phyloP scores from a whole-genome alignment of 1,284 basidiomycete species.

The Mycena citricolor region DNA sequence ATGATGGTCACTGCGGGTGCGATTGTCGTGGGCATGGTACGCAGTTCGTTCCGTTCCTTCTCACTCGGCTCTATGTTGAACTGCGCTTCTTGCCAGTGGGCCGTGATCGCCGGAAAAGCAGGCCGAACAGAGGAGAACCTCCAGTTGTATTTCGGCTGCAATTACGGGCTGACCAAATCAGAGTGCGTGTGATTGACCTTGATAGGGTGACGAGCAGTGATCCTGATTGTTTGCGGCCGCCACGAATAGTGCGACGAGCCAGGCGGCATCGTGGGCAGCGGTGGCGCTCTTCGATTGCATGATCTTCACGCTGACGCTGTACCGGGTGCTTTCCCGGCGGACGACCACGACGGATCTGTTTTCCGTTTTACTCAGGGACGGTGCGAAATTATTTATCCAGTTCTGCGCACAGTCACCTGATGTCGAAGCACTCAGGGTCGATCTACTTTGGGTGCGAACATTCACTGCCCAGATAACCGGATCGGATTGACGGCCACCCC shows the following conservation, averaged over 20 bases:
- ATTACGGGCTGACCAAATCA: background rate
- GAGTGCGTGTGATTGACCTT: constrained; percentile 2
- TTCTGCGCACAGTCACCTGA: too few species aligned
- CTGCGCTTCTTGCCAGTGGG: constrained; percentile 5
- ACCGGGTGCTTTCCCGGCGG: background rate
- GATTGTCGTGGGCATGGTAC: constrained; percentile 6
- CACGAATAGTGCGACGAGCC: constrained; percentile 9
- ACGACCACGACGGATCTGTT: background rate
- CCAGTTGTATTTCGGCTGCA: constrained; percentile 4
- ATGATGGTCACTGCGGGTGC: background rate
- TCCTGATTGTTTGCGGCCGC: background rate
- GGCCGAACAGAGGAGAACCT: background rate
- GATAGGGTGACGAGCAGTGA: too few species aligned
- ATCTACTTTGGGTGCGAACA: constrained; percentile 19
- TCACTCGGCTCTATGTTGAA: too few species aligned
- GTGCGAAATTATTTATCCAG: too few species aligned
- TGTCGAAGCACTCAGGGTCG: constrained; percentile 11
- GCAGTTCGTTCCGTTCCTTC: too few species aligned
- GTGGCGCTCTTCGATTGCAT: constrained; percentile 11
- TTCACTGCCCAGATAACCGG: background rate
- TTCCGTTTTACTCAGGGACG: constrained; percentile 9
- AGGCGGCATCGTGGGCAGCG: constrained; percentile 3
- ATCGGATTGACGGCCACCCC: background rate
- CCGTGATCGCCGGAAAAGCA: background rate
- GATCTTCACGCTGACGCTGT: constrained; percentile 11